Conservation (phyloP, 176 grass and related monocot species). For the Carex cristatella region DNA sequence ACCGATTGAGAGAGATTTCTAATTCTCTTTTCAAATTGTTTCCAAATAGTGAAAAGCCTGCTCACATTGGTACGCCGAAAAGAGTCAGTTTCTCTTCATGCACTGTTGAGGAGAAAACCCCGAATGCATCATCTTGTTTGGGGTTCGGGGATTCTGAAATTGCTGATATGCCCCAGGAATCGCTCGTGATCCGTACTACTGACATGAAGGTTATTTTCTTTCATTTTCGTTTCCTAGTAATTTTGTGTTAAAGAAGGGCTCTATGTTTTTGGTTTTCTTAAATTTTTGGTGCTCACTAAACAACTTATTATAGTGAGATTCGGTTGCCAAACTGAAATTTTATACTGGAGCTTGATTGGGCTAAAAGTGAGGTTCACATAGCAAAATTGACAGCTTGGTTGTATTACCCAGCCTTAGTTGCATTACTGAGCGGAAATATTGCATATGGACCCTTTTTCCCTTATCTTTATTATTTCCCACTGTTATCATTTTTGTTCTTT, state of each 20-base stretch:
- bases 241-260: background rate
- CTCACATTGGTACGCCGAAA: slow-evolving; percentile 8
- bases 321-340: background rate
- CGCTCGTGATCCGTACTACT: background rate
- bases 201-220: slow-evolving; percentile 21
- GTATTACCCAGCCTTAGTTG: background rate
- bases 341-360: background rate
- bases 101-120: background rate
- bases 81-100: slow-evolving; percentile 4
- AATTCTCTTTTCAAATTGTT: slow-evolving; percentile 3
- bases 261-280: background rate
- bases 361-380: background rate
- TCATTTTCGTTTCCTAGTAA: background rate
- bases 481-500: background rate
- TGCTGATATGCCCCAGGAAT: background rate
- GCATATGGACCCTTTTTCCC: background rate
- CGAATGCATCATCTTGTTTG: background rate
- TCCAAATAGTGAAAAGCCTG: background rate
- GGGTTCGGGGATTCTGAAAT: background rate
- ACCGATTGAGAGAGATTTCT: background rate
- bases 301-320: background rate
- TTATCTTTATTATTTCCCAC: background rate
- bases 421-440: background rate
- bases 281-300: background rate
- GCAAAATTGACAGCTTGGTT: background rate